Conservation (phyloP, 2,329 filamentous ascomycete species). For the Sclerotinia glacialis region DNA sequence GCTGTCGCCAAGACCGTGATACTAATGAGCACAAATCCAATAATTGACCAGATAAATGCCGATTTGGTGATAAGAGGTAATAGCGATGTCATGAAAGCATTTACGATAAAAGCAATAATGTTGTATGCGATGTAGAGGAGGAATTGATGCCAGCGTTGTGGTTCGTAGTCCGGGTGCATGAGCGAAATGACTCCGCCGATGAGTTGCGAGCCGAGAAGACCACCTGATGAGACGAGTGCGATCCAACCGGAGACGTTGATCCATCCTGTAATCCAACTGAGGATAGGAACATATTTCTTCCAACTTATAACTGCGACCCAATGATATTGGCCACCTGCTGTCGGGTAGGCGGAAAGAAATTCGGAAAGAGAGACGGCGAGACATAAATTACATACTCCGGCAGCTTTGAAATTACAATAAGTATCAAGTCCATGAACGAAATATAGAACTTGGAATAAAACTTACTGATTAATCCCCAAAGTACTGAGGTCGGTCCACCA, state of each 20-base stretch:
- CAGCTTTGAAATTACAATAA: conserved; percentile 36
- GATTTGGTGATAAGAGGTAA: conserved; percentile 50
- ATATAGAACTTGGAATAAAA: conserved; percentile 43
- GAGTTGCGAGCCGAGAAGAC: conserved; percentile 53
- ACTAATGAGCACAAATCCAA: conserved; percentile 51
- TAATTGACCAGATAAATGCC: conserved; percentile 53
- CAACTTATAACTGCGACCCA: conserved; percentile 58
- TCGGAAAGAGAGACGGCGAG: conserved; percentile 58
- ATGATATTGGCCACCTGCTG: conserved; percentile 56
- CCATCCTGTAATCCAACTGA: conserved; percentile 49
- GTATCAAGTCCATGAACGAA: neutral
- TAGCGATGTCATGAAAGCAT: conserved; percentile 49
- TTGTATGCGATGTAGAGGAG: conserved; percentile 52
- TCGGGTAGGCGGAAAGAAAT: conserved; percentile 54
- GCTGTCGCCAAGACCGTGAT: conserved; percentile 53
- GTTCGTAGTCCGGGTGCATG: conserved; percentile 50
- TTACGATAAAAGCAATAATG: conserved; percentile 45
- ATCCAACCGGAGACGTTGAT: conserved; percentile 47
- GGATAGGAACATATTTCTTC: conserved; percentile 43
- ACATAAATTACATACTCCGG: conserved; percentile 52
- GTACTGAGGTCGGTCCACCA: conserved; percentile 66
- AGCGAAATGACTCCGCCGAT: conserved; percentile 54
- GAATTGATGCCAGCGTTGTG: conserved; percentile 43
- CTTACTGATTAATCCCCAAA: conserved; percentile 62
- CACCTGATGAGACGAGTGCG: conserved; percentile 51